These are phyloP conservation scores for rapeseed (Brassica napus) DNA, from an alignment of 345 rosid species.

Conservation along the genomic window DNA sequence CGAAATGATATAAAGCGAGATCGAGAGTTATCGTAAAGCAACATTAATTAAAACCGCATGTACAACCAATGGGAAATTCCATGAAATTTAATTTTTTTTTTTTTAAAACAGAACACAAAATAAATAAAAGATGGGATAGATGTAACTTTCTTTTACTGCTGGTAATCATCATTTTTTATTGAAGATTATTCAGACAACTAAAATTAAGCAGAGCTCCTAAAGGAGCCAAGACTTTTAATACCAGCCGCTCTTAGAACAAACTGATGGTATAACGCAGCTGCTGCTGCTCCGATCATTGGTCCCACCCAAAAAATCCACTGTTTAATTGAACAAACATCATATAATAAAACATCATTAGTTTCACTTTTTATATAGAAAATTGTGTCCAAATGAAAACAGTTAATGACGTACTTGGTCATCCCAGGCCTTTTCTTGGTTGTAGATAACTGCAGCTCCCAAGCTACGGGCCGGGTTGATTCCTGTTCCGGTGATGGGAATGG, in stretches of 20 bases:
- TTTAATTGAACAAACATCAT: background rate
- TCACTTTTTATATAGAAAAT: background rate
- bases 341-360: background rate
- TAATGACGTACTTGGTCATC: conserved; percentile 68
- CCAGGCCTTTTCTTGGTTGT: conserved; percentile 77
- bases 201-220: conserved; percentile 74
- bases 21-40: conserved; percentile 32
- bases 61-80: conserved; percentile 27
- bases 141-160: background rate
- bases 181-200: background rate
- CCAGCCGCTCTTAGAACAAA: conserved; percentile 76
- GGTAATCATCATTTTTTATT: conserved; percentile 18
- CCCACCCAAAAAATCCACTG: conserved; percentile 99
- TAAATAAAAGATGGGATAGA: background rate
- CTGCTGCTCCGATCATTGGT: conserved; percentile 79
- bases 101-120: background rate
- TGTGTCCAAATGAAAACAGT: background rate
- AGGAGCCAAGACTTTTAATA: conserved; percentile 75
- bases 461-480: conserved; percentile 99
- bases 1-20: conserved; percentile 30
- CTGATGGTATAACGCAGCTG: conserved; percentile 83
- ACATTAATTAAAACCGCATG: conserved; percentile 30
- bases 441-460: conserved; percentile 91
- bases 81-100: background rate
- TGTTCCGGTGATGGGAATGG: conserved; percentile 89